phyloP scores from a whole-genome alignment of 352 stramenopile species.

The Pythium monospermum region DNA sequence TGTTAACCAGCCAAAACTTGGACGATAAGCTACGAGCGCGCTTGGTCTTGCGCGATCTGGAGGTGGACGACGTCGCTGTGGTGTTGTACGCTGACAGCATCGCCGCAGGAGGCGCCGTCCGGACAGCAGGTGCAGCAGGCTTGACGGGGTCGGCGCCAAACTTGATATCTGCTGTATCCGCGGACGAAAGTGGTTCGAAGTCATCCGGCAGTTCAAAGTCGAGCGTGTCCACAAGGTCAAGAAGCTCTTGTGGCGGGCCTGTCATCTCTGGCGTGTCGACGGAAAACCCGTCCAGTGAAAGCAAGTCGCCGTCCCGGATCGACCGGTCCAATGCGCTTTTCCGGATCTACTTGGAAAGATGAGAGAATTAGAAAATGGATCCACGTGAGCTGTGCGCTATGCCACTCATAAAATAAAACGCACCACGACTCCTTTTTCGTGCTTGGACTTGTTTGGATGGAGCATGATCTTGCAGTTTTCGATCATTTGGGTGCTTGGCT shows the following conservation, averaged over 20 bases:
- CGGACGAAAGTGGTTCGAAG: slow-evolving; percentile 21
- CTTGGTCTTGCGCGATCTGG: slow-evolving; percentile 50
- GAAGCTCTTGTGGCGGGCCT: slow-evolving; percentile 51
- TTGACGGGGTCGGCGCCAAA: slow-evolving; percentile 14
- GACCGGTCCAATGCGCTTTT: slow-evolving; percentile 68
- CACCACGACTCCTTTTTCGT: slow-evolving; percentile 72
- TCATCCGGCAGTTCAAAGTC: slow-evolving; percentile 52
- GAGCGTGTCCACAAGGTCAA: slow-evolving; percentile 67
- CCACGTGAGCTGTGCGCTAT: background rate
- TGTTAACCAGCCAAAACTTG: slow-evolving; percentile 86
- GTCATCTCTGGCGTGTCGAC: slow-evolving; percentile 26
- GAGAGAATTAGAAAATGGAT: too few species aligned
- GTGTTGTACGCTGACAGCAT: slow-evolving; percentile 11
- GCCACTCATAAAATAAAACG: slow-evolving; percentile 3
- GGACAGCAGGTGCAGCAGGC: background rate
- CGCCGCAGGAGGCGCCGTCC: slow-evolving; percentile 17
- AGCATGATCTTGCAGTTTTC: slow-evolving; percentile 72
- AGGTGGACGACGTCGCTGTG: slow-evolving; percentile 4
- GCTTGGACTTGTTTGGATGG: slow-evolving; percentile 79
- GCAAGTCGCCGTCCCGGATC: slow-evolving; percentile 76
- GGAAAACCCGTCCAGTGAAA: slow-evolving; percentile 61
- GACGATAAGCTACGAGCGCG: slow-evolving; percentile 69
- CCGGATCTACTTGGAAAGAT: slow-evolving; percentile 46
- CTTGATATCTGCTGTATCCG: slow-evolving; percentile 17
- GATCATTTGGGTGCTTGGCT: slow-evolving; percentile 45